Conservation (phyloP, 176 grass and related monocot species). For the Panicum miliaceum region DNA sequence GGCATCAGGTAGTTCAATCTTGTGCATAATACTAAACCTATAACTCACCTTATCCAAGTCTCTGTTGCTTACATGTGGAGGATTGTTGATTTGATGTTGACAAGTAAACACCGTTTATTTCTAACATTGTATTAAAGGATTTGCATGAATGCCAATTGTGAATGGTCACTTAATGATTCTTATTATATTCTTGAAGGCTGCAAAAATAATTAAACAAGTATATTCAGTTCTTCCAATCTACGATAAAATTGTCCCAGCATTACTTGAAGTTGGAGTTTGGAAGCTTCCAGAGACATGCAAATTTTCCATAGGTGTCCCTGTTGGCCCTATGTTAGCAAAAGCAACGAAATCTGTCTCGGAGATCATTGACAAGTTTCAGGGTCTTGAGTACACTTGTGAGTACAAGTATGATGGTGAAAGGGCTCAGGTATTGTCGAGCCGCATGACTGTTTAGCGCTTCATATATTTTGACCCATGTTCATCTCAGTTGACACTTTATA, state of each 20-base stretch:
- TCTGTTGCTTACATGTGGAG: conserved; percentile 4
- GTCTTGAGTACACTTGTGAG: conserved; percentile 96
- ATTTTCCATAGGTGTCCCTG: conserved; percentile 96
- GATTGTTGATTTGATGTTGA: conserved; percentile 22
- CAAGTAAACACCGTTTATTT: conserved; percentile 13
- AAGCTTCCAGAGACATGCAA: conserved; percentile 95
- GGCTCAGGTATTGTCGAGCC: conserved; percentile 71
- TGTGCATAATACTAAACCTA: background rate
- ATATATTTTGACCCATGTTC: conserved; percentile 23
- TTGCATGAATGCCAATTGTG: conserved; percentile 13
- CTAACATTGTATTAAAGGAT: conserved; percentile 1
- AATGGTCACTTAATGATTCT: conserved; percentile 36
- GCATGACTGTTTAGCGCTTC: conserved; percentile 31
- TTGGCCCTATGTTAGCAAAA: conserved; percentile 99
- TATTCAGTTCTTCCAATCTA: conserved; percentile 98
- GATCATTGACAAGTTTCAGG: conserved; percentile 98
- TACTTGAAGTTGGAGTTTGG: conserved; percentile 84
- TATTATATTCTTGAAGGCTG: conserved; percentile 72
- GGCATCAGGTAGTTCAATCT: conserved; percentile 16
- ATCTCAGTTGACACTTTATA: conserved; percentile 28
- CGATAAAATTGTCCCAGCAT: conserved; percentile 85
- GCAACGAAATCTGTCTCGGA: conserved; percentile 98
- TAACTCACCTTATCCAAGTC: conserved; percentile 11
- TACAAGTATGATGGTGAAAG: conserved; percentile 99
- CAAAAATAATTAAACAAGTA: conserved; percentile 87